These are phyloP conservation scores for Tetrapisispora pingtungensis DNA, from an alignment of 805 yeast genomes.

Conservation along the genomic window DNA sequence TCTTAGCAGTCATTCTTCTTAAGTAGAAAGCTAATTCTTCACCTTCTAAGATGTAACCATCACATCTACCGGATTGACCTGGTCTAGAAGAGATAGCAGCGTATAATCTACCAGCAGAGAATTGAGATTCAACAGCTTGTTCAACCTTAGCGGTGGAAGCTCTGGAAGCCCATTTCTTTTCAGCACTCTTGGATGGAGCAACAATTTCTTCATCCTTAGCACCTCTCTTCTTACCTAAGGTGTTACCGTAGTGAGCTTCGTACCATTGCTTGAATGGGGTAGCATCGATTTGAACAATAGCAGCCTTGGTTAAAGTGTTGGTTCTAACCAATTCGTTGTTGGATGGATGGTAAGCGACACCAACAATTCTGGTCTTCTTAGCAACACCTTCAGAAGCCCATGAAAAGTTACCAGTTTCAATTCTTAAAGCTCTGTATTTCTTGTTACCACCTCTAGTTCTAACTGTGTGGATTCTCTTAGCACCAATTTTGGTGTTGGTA, in stretches of 20 bases:
- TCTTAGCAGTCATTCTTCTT: slow-evolving; percentile 98
- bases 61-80: slow-evolving; percentile 99
- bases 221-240: slow-evolving; percentile 78
- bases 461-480: slow-evolving; percentile 97
- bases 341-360: slow-evolving; percentile 98
- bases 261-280: slow-evolving; percentile 99
- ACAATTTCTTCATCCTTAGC: slow-evolving; percentile 39
- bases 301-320: slow-evolving; percentile 97
- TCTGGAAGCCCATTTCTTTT: slow-evolving; percentile 92
- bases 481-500: slow-evolving; percentile 98
- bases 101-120: slow-evolving; percentile 97
- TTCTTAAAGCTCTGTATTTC: slow-evolving; percentile 99
- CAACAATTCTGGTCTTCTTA: slow-evolving; percentile 97
- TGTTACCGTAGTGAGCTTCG: slow-evolving; percentile 95
- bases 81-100: slow-evolving; percentile 99
- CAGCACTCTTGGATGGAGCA: slow-evolving; percentile 65
- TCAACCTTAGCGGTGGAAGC: slow-evolving; percentile 76
- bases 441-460: slow-evolving; percentile 99
- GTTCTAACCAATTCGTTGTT: slow-evolving; percentile 99
- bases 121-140: slow-evolving; percentile 87
- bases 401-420: slow-evolving; percentile 98
- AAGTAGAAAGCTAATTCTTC: slow-evolving; percentile 99
- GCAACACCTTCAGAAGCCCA: slow-evolving; percentile 99
- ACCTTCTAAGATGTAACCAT: slow-evolving; percentile 99
- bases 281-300: slow-evolving; percentile 98